Conservation (phyloP, 1,139 yeast genomes). For the Candida anutae region DNA sequence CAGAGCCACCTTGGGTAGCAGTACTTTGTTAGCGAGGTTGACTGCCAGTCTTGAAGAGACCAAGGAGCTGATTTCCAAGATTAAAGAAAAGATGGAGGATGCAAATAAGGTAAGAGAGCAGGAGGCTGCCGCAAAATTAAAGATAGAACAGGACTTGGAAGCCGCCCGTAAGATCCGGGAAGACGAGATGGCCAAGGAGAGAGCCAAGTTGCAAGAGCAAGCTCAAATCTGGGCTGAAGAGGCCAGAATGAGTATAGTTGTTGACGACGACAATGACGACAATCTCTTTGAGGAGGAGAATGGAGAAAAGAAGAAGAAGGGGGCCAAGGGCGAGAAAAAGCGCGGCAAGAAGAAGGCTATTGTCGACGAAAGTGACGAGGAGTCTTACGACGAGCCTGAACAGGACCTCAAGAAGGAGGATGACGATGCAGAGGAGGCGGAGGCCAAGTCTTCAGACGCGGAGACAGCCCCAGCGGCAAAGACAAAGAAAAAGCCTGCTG, state of each 20-base stretch:
- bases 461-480: constrained; percentile 7
- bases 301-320: constrained; percentile 13
- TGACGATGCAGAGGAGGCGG: constrained; percentile 10
- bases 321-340: constrained; percentile 10
- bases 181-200: constrained; percentile 52
- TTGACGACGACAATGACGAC: constrained; percentile 27
- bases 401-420: constrained; percentile 9
- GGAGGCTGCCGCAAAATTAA: constrained; percentile 38
- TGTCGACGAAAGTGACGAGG: constrained; percentile 15
- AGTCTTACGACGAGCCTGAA: constrained; percentile 6
- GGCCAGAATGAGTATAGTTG: constrained; percentile 27
- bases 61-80: constrained; percentile 51
- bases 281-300: constrained; percentile 21
- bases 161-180: constrained; percentile 37
- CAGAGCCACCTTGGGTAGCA: constrained; percentile 77
- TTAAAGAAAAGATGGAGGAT: constrained; percentile 56
- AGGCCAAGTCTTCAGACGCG: constrained; percentile 8
- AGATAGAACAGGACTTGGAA: constrained; percentile 30
- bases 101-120: constrained; percentile 63
- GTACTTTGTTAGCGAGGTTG: constrained; percentile 65
- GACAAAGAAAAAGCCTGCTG: constrained; percentile 7
- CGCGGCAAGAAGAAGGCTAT: constrained; percentile 16
- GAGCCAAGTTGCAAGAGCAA: constrained; percentile 67
- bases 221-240: constrained; percentile 77
- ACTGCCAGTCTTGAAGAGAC: constrained; percentile 70